phyloP scores from a whole-genome alignment of 352 stramenopile species.

The Phytophthora palmivora region DNA sequence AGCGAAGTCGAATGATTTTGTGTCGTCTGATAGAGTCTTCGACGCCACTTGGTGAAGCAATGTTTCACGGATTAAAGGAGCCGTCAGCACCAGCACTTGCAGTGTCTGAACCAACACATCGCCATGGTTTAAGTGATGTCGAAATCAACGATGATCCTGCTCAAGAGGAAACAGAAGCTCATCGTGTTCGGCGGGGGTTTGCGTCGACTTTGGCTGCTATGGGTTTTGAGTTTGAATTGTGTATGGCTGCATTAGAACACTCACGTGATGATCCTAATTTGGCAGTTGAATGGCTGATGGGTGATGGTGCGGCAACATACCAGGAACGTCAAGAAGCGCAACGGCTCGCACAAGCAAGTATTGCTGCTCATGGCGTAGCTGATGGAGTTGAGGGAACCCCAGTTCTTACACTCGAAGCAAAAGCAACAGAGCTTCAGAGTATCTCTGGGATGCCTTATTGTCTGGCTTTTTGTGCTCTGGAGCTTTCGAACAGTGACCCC shows the following conservation, averaged over 20 bases:
- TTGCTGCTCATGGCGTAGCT: slow-evolving; percentile 39
- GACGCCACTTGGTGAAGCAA: slow-evolving; percentile 74
- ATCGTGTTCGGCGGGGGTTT: slow-evolving; percentile 77
- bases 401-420: slow-evolving; percentile 56
- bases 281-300: slow-evolving; percentile 90
- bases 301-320: slow-evolving; percentile 69
- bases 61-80: slow-evolving; percentile 77
- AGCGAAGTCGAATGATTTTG: slow-evolving; percentile 85
- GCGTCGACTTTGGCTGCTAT: slow-evolving; percentile 85
- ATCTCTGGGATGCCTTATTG: slow-evolving; percentile 82
- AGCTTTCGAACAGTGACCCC: slow-evolving; percentile 81
- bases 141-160: slow-evolving; percentile 62
- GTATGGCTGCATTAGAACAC: slow-evolving; percentile 83
- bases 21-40: slow-evolving; percentile 86
- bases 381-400: slow-evolving; percentile 21
- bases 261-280: slow-evolving; percentile 85
- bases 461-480: slow-evolving; percentile 68
- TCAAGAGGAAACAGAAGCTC: slow-evolving; percentile 79
- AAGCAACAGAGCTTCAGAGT: slow-evolving; percentile 71
- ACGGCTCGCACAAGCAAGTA: slow-evolving; percentile 53
- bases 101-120: slow-evolving; percentile 21
- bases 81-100: slow-evolving; percentile 49
- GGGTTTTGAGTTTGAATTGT: slow-evolving; percentile 91
- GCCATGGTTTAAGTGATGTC: slow-evolving; percentile 2
- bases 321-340: slow-evolving; percentile 75